Evolutionary conservation across 176 grass and related monocot genomes (phyloP).

Genomic region (Oryza punctata): DNA sequence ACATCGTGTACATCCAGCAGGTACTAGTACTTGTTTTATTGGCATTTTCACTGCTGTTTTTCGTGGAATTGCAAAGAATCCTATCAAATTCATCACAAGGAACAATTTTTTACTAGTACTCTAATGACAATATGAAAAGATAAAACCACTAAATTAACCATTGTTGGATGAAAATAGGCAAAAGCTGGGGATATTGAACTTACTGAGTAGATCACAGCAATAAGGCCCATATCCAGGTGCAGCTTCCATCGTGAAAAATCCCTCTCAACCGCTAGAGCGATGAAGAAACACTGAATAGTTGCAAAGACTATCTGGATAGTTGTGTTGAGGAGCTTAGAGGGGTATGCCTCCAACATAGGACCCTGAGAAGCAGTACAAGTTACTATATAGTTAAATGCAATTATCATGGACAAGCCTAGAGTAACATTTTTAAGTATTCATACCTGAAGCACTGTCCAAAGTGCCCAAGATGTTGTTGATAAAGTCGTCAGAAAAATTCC

Average conservation of each 20-base stretch:
- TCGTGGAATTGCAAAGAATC: neutral
- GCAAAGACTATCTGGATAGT: slow-evolving; percentile 55
- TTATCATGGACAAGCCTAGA: neutral
- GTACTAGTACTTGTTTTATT: neutral
- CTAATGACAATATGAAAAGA: neutral
- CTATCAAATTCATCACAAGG: neutral
- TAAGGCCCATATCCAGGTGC: slow-evolving; percentile 23
- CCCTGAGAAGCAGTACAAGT: slow-evolving; percentile 25
- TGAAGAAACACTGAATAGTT: slow-evolving; percentile 55
- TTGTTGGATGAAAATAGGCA: neutral
- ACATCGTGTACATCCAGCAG: neutral
- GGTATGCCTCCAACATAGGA: slow-evolving; percentile 49
- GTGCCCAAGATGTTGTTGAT: slow-evolving; percentile 38
- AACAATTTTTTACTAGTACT: neutral
- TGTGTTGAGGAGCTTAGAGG: slow-evolving; percentile 52
- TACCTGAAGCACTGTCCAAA: slow-evolving; percentile 70
- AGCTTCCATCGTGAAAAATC: slow-evolving; percentile 62
- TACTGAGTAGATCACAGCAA: slow-evolving; percentile 50
- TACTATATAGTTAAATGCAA: neutral
- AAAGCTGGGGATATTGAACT: neutral
- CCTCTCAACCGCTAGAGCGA: slow-evolving; percentile 51
- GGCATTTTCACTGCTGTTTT: neutral
- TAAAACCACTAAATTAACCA: neutral
- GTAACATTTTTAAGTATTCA: neutral
- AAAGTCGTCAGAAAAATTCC: slow-evolving; percentile 48